These are phyloP conservation scores for Colletotrichum cereale DNA, from an alignment of 2,329 filamentous ascomycete species.

Conservation along the genomic window DNA sequence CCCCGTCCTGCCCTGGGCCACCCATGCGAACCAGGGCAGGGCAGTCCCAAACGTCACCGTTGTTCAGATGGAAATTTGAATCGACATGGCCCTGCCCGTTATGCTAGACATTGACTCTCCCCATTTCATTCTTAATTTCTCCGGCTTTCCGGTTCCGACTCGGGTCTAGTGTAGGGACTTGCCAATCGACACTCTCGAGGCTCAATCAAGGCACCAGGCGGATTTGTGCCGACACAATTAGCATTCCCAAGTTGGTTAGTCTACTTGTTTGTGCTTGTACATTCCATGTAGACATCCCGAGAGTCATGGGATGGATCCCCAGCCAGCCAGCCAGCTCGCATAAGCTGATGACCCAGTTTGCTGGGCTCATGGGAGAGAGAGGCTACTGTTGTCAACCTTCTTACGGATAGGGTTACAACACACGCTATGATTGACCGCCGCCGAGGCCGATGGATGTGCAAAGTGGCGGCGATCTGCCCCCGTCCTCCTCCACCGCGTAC, in stretches of 20 bases:
- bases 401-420: not conserved
- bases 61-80: slow-evolving; percentile 31
- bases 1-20: slow-evolving; percentile 19
- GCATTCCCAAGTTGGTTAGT: not conserved
- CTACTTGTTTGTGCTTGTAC: too few relatives aligned
- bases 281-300: not conserved
- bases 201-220: slow-evolving; percentile 9
- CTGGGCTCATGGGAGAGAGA: slow-evolving; percentile 9
- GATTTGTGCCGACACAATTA: not conserved
- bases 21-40: slow-evolving; percentile 30
- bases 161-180: not conserved
- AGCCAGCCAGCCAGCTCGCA: not conserved
- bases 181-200: slow-evolving; percentile 25
- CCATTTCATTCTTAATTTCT: not conserved
- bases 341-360: slow-evolving; percentile 10
- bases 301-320: not conserved
- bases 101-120: slow-evolving; percentile 10
- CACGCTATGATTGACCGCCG: not conserved
- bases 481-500: not conserved
- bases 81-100: slow-evolving; percentile 25
- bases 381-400: not conserved
- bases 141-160: slow-evolving; percentile 29
- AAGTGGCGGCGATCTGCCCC: slow-evolving; percentile 25
- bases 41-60: slow-evolving; percentile 31
- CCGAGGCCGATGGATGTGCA: slow-evolving; percentile 25